Percentiles rank a stretch among this genome's conserved stretches.
Evolutionary conservation across 106 monocot species (phyloP).

Genomic region (Acorus gramineus): DNA sequence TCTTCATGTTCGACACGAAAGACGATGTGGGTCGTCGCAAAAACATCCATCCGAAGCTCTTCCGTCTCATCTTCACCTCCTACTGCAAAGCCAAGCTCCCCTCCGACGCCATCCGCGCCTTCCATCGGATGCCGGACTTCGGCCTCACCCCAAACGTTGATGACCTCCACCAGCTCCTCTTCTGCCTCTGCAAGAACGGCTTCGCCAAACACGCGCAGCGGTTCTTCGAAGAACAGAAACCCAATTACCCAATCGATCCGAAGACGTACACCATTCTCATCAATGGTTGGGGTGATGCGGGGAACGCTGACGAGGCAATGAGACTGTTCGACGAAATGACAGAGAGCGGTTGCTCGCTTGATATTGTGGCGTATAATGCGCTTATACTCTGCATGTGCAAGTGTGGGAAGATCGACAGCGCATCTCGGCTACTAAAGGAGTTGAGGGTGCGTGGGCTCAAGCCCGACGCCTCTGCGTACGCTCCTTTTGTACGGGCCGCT

Average conservation of each 20-base stretch:
- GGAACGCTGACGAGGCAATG: conserved; percentile 20
- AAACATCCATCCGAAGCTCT: conserved; percentile 15
- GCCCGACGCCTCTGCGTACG: conserved; percentile 45
- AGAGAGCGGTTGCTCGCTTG: conserved; percentile 11
- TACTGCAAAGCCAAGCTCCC: conserved; percentile 57
- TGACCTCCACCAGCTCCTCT: conserved; percentile 52
- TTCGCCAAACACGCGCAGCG: conserved; percentile 35
- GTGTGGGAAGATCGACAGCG: conserved; percentile 28
- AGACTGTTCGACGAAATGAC: conserved; percentile 82
- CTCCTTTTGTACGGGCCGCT: conserved; percentile 47
- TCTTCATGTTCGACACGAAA: conserved; percentile 42
- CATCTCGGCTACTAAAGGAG: conserved; percentile 29
- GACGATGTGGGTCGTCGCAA: background rate
- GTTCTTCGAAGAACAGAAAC: conserved; percentile 23
- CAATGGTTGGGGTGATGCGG: conserved; percentile 27
- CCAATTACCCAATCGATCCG: conserved; percentile 19
- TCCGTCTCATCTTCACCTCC: conserved; percentile 54
- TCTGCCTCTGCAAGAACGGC: conserved; percentile 36
- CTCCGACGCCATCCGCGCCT: conserved; percentile 46
- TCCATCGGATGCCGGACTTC: conserved; percentile 54
- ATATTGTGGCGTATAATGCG: conserved; percentile 48
- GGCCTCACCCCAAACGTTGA: conserved; percentile 30
- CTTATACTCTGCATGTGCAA: conserved; percentile 46
- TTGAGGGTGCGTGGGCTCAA: conserved; percentile 37
- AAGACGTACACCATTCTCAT: conserved; percentile 63